Percentiles rank a stretch among this genome's conserved stretches.
phyloP scores from a whole-genome alignment of 2,329 filamentous ascomycete genomes.

The Dactylellina drechsleri region DNA sequence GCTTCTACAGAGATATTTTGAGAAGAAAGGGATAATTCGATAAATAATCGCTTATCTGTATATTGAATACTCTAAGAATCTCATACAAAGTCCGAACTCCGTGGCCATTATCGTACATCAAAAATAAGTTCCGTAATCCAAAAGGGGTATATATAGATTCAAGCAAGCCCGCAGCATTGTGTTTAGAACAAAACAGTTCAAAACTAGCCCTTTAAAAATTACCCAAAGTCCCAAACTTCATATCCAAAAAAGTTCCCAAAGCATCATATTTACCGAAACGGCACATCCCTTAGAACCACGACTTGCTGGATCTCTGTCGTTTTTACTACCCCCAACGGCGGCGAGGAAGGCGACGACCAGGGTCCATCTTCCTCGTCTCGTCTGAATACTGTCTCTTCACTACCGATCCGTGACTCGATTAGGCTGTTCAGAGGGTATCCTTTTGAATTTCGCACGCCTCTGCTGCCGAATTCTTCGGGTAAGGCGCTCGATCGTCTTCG shows the following conservation, averaged over 20 bases:
- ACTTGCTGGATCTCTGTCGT: conserved; percentile 49
- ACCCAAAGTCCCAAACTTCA: not conserved
- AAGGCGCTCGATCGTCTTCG: conserved; percentile 29
- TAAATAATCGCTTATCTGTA: conserved; percentile 6
- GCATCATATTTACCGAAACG: conserved; percentile 23
- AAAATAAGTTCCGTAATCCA: conserved; percentile 8
- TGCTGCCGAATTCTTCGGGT: conserved; percentile 30
- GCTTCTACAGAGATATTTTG: too few species aligned
- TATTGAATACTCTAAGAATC: conserved; percentile 11
- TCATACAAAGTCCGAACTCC: conserved; percentile 42
- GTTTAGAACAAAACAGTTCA: conserved; percentile 8
- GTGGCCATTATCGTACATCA: conserved; percentile 15
- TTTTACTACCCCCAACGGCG: conserved; percentile 37
- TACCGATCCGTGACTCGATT: conserved; percentile 36
- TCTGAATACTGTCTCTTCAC: conserved; percentile 48
- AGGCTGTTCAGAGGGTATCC: conserved; percentile 44
- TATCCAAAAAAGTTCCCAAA: conserved; percentile 7
- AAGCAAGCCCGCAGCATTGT: conserved; percentile 28
- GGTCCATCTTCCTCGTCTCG: conserved; percentile 23
- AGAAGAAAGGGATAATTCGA: not conserved
- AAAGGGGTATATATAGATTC: conserved; percentile 22
- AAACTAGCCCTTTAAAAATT: conserved; percentile 12
- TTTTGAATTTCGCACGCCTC: conserved; percentile 40
- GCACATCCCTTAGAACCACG: conserved; percentile 26
- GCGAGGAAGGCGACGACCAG: conserved; percentile 6